phyloP scores from a whole-genome alignment of 768 basidiomycete species.

The Tephrocybe sp. region DNA sequence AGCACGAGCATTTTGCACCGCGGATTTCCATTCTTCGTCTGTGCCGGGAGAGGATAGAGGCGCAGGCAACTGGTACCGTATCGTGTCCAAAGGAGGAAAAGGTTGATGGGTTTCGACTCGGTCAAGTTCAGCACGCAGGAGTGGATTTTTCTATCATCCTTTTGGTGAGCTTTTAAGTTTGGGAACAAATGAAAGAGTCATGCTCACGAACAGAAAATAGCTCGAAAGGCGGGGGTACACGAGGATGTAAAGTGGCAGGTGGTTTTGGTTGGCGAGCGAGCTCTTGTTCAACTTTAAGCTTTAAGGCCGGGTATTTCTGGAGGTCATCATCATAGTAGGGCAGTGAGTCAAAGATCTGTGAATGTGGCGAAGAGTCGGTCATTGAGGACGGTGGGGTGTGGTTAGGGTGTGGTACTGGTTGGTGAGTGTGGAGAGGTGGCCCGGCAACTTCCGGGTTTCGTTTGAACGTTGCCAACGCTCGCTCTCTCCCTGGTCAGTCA shows the following conservation, averaged over 20 bases:
- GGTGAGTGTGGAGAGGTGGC: background rate
- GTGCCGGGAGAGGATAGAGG: constrained; percentile 62
- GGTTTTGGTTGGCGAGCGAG: constrained; percentile 69
- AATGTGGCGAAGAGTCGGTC: constrained; percentile 18
- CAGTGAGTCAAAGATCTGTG: constrained; percentile 74
- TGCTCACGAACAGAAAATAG: constrained; percentile 69
- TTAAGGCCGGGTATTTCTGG: constrained; percentile 68
- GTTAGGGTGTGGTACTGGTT: constrained; percentile 2
- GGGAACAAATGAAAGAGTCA: no score
- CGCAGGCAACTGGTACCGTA: constrained; percentile 73
- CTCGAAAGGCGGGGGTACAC: constrained; percentile 62
- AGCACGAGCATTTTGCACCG: constrained; percentile 74
- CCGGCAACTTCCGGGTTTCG: constrained; percentile 22
- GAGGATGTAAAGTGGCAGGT: constrained; percentile 63
- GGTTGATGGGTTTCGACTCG: constrained; percentile 71
- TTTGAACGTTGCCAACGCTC: constrained; percentile 3
- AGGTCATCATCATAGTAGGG: constrained; percentile 96
- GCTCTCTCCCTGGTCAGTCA: no score
- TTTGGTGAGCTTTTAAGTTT: constrained; percentile 9
- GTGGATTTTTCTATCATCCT: constrained; percentile 54
- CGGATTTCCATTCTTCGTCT: constrained; percentile 75
- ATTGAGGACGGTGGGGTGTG: constrained; percentile 18
- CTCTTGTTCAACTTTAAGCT: constrained; percentile 76
- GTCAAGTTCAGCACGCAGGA: constrained; percentile 71
- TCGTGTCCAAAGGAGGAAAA: constrained; percentile 64